Evolutionary conservation across 495 filamentous ascomycete genomes (phyloP).

Genomic region (Penicillium ochrochloron): DNA sequence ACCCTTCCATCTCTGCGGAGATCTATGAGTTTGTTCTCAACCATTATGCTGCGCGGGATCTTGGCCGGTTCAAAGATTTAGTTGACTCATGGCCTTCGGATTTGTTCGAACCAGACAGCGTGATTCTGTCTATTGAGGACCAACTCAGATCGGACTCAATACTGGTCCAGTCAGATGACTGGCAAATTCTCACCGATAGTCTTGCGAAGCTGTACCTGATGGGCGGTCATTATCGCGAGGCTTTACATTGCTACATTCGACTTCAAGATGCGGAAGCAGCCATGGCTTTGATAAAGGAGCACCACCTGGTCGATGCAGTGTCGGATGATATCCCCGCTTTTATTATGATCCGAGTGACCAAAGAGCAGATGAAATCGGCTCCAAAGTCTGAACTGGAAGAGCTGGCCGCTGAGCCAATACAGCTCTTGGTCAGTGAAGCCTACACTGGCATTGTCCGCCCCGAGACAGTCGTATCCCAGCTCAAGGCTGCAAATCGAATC

Average conservation of each 20-base stretch:
- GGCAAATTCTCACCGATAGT: slow-evolving; percentile 80
- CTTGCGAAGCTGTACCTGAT: slow-evolving; percentile 84
- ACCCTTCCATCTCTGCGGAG: slow-evolving; percentile 77
- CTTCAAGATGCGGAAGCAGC: slow-evolving; percentile 90
- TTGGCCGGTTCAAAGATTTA: slow-evolving; percentile 71
- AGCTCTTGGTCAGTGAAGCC: slow-evolving; percentile 87
- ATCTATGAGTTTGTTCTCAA: slow-evolving; percentile 86
- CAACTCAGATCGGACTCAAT: slow-evolving; percentile 72
- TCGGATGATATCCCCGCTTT: slow-evolving; percentile 88
- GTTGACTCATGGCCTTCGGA: slow-evolving; percentile 84
- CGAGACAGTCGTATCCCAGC: slow-evolving; percentile 74
- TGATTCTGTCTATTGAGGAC: slow-evolving; percentile 73
- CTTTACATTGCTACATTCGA: slow-evolving; percentile 83
- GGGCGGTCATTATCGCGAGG: slow-evolving; percentile 77
- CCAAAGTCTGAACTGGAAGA: slow-evolving; percentile 73
- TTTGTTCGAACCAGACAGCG: slow-evolving; percentile 72
- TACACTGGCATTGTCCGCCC: slow-evolving; percentile 84
- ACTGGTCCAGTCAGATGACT: slow-evolving; percentile 74
- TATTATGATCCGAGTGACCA: slow-evolving; percentile 81
- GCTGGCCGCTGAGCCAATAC: slow-evolving; percentile 77
- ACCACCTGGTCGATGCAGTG: slow-evolving; percentile 82
- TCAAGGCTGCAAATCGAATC: slow-evolving; percentile 55
- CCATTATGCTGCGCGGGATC: slow-evolving; percentile 79
- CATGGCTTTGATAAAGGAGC: slow-evolving; percentile 81
- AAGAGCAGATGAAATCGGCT: slow-evolving; percentile 69